phyloP scores from a whole-genome alignment of 2,329 filamentous ascomycete species.

The Nemania sp. region DNA sequence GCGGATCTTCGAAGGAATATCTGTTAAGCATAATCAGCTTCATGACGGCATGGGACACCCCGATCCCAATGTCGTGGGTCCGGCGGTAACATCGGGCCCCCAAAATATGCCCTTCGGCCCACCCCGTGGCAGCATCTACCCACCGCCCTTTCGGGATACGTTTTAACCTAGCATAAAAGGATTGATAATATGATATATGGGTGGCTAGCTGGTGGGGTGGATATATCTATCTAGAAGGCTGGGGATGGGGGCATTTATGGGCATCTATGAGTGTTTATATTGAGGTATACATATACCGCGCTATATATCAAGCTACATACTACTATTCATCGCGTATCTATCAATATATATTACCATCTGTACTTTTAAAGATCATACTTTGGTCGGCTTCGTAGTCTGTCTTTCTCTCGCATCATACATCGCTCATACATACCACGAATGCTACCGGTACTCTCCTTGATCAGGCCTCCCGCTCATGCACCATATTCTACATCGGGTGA shows the following conservation, averaged over 20 bases:
- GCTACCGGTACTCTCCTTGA: no score
- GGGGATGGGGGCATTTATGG: background rate
- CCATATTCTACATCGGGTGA: no score
- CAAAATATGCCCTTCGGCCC: constrained; percentile 14
- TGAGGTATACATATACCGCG: no score
- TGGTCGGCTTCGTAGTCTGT: no score
- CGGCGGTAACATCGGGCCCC: background rate
- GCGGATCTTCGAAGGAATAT: constrained; percentile 49
- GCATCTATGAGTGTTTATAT: no score
- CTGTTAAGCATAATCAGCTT: constrained; percentile 28
- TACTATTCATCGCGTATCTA: no score
- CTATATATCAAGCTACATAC: no score
- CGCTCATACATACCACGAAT: no score
- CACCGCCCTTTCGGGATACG: constrained; percentile 39
- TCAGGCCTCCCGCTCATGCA: no score
- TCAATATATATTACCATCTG: no score
- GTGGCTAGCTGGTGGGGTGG: background rate
- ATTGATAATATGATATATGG: background rate
- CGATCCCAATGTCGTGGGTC: constrained; percentile 19
- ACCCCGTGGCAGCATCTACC: constrained; percentile 34
- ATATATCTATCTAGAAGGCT: background rate
- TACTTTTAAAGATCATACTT: no score
- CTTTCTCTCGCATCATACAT: no score
- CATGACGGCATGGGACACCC: constrained; percentile 20
- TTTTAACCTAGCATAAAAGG: constrained; percentile 27